A percentile compares a stretch with the other conserved stretches of the same genome.
phyloP scores from a whole-genome alignment of 2,329 filamentous ascomycete genomes.

The Exophiala aquamarina region DNA sequence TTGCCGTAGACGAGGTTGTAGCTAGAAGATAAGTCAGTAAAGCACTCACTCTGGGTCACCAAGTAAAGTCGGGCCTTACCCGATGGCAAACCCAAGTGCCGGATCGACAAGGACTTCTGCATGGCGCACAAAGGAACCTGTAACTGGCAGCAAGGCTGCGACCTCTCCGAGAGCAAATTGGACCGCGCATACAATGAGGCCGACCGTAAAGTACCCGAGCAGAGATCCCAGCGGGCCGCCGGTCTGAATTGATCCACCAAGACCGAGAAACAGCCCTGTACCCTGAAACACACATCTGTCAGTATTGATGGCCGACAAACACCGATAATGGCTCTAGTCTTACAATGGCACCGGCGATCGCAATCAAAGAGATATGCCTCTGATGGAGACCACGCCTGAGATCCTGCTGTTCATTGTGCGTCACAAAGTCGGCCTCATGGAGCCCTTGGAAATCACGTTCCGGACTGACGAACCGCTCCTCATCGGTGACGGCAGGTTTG shows the following conservation, averaged over 20 bases:
- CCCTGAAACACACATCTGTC: slow-evolving; percentile 25
- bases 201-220: slow-evolving; percentile 51
- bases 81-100: slow-evolving; percentile 48
- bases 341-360: slow-evolving; percentile 46
- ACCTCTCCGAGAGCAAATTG: slow-evolving; percentile 54
- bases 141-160: slow-evolving; percentile 52
- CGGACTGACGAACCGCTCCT: not conserved
- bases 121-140: slow-evolving; percentile 52
- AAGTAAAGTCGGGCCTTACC: no score
- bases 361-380: slow-evolving; percentile 46
- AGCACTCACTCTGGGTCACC: no score
- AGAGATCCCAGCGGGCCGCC: slow-evolving; percentile 53
- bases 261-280: slow-evolving; percentile 54
- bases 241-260: slow-evolving; percentile 50
- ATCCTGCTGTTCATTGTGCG: slow-evolving; percentile 47
- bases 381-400: slow-evolving; percentile 47
- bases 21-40: slow-evolving; percentile 5
- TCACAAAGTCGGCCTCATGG: slow-evolving; percentile 24
- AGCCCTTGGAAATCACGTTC: not conserved
- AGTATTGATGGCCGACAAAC: not conserved
- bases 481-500: not conserved
- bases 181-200: slow-evolving; percentile 51
- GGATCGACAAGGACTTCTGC: slow-evolving; percentile 54
- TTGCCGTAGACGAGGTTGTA: slow-evolving; percentile 50
- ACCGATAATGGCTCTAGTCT: slow-evolving; percentile 6